Evolutionary conservation across 306 rosid species (phyloP).

Genomic region (Adenanthera pavonina): DNA sequence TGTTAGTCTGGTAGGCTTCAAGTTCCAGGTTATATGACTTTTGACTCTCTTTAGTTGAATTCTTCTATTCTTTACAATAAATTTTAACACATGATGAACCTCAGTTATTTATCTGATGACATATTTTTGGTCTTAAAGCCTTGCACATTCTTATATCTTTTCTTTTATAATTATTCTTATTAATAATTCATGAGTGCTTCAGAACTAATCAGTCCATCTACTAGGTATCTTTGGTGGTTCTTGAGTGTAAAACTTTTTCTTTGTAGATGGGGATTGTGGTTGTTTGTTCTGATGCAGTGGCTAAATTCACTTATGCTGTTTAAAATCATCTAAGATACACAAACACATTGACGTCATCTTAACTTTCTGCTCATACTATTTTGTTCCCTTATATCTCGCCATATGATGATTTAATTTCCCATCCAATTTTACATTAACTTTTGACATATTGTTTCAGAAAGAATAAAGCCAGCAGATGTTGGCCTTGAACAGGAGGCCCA

Average conservation of each 20-base stretch:
- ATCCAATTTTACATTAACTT: conserved; percentile 33
- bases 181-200: background rate
- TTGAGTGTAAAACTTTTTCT: background rate
- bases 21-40: background rate
- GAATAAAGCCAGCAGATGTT: conserved; percentile 91
- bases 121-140: background rate
- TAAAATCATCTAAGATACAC: background rate
- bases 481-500: conserved; percentile 98
- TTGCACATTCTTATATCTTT: background rate
- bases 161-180: background rate
- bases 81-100: background rate
- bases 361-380: conserved; percentile 12
- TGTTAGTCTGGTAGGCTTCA: background rate
- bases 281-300: background rate
- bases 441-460: conserved; percentile 64
- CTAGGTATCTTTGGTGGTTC: background rate
- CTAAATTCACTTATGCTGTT: background rate
- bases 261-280: background rate
- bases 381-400: conserved; percentile 23
- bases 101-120: background rate
- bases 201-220: background rate
- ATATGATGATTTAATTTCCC: conserved; percentile 6
- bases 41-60: background rate
- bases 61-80: background rate
- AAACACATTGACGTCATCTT: background rate